Base-by-base conservation (phyloP, 1,284 basidiomycete species). In the Leucoagaricus sp. region DNA sequence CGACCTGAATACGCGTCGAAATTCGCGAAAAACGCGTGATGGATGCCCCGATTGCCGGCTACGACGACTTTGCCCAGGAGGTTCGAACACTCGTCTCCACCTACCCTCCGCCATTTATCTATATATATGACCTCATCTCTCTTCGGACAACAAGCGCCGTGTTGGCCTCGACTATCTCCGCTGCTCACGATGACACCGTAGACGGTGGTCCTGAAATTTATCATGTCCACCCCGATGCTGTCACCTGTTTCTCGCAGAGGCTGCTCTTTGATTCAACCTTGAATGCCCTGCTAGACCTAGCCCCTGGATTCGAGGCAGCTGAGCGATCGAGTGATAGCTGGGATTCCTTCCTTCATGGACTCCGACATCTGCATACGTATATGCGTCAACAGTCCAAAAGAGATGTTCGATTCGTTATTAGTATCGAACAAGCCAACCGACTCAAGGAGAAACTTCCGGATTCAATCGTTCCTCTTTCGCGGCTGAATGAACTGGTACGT, bases 401-500 rank as follows among this genome's bases (percentile, higher is more conserved):
- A 33, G 64, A 67, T n/a, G 63, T 68, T 52, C 71, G 75, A 61
- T 74, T 91, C 60, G 80, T 89, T 4, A 70, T 93, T 17, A 69
- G 88, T 5, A 68, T 94, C 40, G 87, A 92, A 58, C 78, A 80
- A 38, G 87, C 85, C 0, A 91, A 94, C 69, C 75, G 84, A 44
- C 68, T 94, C 58, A 82, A 77, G 57, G 81, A 83, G 17, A 76
- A 73, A 7, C 69, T 91, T 45, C 83, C 89, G 0, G 83, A 86
- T 17, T 66, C 90, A 0, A 66, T 93, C 19, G 82, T 91, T 1
- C 89, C 91, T 21, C 67, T 93, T 10, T 81, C 89, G 13, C 80
- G 91, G 42, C 73, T 94, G 15, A 73, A 83, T 2, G 92, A 94
- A 68, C 68, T 94, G 67, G 93, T 93, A 61, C 67, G 89, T 75